Base-by-base conservation (phyloP, 768 basidiomycete genomes). In the Tylopilus felleus region DNA sequence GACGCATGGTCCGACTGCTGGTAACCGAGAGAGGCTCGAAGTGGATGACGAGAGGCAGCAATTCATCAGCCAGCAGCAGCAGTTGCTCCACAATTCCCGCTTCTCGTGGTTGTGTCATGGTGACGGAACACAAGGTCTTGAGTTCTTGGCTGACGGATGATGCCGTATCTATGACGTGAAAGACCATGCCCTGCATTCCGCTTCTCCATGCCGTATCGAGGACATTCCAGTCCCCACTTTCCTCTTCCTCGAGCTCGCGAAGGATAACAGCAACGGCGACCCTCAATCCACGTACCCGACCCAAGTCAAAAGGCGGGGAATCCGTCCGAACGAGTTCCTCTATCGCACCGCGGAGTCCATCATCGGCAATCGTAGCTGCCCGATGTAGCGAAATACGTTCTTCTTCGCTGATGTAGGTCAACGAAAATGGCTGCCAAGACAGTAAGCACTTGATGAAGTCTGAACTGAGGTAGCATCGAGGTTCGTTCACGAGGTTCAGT, bases 291-390 rank as follows among this genome's bases (percentile, higher is more conserved):
- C 83, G 79, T 19, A 89, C 63, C 42, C 80, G 74, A 19, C 77
- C 75, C 73, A 56, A 73, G 76, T 49, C 75, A 67, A 61, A 75
- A 76, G 47, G 75, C 59, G 25, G 48, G 17, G 56, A 55, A 36
- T 65, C 65, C 14, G 53, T 45, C 23, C 63, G 57, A n/a, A 57
- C 53, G 13, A 90, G 68, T 62, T 88, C 84, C 44, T 85, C 83
- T 13, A 88, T 69, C 2, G 84, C 87, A 19, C 81, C 80, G 0
- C 75, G 61, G 3, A 89, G 63, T 1, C 88, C 88, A 52, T 86
- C 82, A 31, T 88, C 81, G 0, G 81, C 84, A n/a, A 91, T 80
- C 23, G 77, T 69, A 0, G 88, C 86, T 13, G 83, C 74, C 60
- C 83, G 79, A 22, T 79, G 78, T 64, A 91, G 73, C 8, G 79